phyloP scores from a whole-genome alignment of 148 eudicot species.

The Camellia lanceoleosa region DNA sequence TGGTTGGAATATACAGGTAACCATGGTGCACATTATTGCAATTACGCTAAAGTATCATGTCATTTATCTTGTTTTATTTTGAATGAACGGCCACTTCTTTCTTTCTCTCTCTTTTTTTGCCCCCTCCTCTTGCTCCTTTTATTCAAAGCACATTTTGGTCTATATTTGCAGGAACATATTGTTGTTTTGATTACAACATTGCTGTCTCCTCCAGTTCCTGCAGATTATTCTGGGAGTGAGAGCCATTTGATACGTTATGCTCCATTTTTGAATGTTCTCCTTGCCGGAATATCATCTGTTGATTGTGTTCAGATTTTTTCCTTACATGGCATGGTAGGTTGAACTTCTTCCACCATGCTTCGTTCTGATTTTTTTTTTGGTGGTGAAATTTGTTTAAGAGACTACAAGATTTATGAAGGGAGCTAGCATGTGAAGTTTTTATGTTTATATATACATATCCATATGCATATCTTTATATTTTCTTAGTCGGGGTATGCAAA shows the following conservation, averaged over 20 bases:
- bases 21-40: neutral
- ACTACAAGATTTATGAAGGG: neutral
- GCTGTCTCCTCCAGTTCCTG: constrained; percentile 74
- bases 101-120: neutral
- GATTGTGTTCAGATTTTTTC: constrained; percentile 88
- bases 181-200: constrained; percentile 60
- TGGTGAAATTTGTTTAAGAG: constrained; percentile 3
- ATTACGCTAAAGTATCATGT: constrained; percentile 5
- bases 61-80: constrained; percentile 1
- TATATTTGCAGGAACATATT: constrained; percentile 65
- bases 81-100: constrained; percentile 1
- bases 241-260: constrained; percentile 72
- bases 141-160: constrained; percentile 13
- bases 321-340: constrained; percentile 83
- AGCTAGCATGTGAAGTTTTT: neutral
- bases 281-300: constrained; percentile 71
- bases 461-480: no score
- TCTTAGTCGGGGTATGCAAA: neutral
- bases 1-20: constrained; percentile 99
- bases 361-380: neutral
- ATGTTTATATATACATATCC: no score
- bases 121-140: neutral
- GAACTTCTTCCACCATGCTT: constrained; percentile 8
- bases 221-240: constrained; percentile 67
- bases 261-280: constrained; percentile 71